Evolutionary conservation across 768 basidiomycete species (phyloP).

Genomic region (Coprinopsis cinerea): DNA sequence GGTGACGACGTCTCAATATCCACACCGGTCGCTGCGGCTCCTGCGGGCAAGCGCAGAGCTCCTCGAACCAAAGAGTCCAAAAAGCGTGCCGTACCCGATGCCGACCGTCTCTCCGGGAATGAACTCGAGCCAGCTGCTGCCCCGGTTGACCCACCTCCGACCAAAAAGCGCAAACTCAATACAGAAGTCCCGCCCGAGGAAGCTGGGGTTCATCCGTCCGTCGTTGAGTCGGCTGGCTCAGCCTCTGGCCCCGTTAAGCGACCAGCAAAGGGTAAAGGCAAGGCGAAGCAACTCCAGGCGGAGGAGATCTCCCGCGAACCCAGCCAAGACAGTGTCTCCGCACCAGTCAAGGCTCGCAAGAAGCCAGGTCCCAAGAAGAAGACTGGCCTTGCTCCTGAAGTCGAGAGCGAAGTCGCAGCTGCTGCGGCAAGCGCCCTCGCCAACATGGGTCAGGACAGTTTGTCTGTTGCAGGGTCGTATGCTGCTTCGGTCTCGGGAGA

Average conservation of each 20-base stretch:
- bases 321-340: slow-evolving; percentile 53
- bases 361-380: slow-evolving; percentile 55
- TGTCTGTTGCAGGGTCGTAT: slow-evolving; percentile 23
- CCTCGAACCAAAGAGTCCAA: slow-evolving; percentile 38
- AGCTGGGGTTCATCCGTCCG: slow-evolving; percentile 45
- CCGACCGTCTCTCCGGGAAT: slow-evolving; percentile 54
- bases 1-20: slow-evolving; percentile 25
- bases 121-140: slow-evolving; percentile 36
- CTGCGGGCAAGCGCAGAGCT: slow-evolving; percentile 27
- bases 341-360: slow-evolving; percentile 48
- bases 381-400: slow-evolving; percentile 44
- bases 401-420: slow-evolving; percentile 38
- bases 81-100: slow-evolving; percentile 45
- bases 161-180: slow-evolving; percentile 62
- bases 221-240: slow-evolving; percentile 28
- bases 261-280: slow-evolving; percentile 48
- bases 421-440: slow-evolving; percentile 1
- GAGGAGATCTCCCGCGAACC: slow-evolving; percentile 35
- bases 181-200: slow-evolving; percentile 26
- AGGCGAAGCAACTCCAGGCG: slow-evolving; percentile 30
- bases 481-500: slow-evolving; percentile 64
- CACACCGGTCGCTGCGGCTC: slow-evolving; percentile 10
- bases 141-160: slow-evolving; percentile 31
- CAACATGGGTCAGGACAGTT: background rate
- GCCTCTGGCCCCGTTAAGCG: slow-evolving; percentile 21